Percentiles rank a stretch among this genome's conserved stretches.
Evolutionary conservation across 306 rosid genomes (phyloP).

Genomic region (Alnus rubra): DNA sequence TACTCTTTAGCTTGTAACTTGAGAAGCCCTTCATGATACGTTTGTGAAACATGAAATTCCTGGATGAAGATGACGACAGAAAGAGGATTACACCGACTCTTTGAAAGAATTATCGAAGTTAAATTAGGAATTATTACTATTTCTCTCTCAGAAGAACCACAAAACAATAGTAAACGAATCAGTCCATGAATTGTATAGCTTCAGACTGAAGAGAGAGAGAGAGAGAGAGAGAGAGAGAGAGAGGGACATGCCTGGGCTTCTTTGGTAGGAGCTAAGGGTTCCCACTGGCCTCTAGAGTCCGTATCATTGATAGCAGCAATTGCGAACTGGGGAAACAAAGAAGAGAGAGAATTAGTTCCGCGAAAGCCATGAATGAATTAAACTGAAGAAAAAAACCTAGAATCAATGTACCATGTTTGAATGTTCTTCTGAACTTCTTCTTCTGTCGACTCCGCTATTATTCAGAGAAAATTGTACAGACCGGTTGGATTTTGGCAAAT

Average conservation of each 20-base stretch:
- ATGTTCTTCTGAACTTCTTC: not conserved
- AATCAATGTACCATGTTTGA: constrained; percentile 35
- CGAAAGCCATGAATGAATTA: not conserved
- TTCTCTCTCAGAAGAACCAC: not conserved
- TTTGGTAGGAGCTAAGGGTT: constrained; percentile 95
- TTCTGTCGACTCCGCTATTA: not conserved
- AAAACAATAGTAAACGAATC: not conserved
- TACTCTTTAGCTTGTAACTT: constrained; percentile 83
- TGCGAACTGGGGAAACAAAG: constrained; percentile 60
- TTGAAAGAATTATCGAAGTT: not conserved
- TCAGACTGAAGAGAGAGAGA: not conserved
- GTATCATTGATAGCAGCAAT: constrained; percentile 95
- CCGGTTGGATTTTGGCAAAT: constrained; percentile 6
- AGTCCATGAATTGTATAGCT: not conserved
- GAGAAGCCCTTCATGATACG: constrained; percentile 90
- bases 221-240: constrained; percentile 7
- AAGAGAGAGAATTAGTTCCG: not conserved
- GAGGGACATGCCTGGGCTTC: constrained; percentile 78
- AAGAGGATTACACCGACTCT: not conserved
- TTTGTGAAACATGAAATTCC: constrained; percentile 95
- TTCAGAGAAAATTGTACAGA: not conserved
- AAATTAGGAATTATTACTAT: not conserved
- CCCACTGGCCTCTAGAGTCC: constrained; percentile 75
- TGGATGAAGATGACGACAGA: constrained; percentile 33
- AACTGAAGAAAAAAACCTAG: not conserved